Percentiles rank a stretch among this genome's conserved stretches.
phyloP scores from a whole-genome alignment of 2,329 filamentous ascomycete species.

The Penicillium sp. region DNA sequence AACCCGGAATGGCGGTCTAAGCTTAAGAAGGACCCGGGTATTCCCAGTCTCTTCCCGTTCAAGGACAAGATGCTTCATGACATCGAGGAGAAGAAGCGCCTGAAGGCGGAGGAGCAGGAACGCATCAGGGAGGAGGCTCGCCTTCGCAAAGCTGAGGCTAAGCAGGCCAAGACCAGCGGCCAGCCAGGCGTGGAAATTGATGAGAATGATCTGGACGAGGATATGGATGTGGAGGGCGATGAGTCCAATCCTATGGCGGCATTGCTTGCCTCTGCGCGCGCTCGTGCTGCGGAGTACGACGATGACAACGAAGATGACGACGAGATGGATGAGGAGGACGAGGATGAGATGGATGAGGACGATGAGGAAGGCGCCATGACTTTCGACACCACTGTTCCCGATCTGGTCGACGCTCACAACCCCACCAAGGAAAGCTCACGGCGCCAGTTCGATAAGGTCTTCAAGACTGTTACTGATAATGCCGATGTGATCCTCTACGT shows the following conservation, averaged over 20 bases:
- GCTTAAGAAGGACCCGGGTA: constrained; percentile 96
- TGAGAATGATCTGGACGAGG: constrained; percentile 53
- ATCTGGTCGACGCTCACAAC: constrained; percentile 34
- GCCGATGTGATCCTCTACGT: constrained; percentile 92
- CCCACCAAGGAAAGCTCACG: constrained; percentile 63
- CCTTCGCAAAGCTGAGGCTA: constrained; percentile 36
- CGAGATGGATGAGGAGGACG: constrained; percentile 53
- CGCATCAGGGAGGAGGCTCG: constrained; percentile 67
- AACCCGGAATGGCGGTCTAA: constrained; percentile 96
- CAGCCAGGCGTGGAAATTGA: constrained; percentile 31
- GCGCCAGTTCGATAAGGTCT: constrained; percentile 90
- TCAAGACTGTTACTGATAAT: constrained; percentile 86
- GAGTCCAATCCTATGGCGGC: constrained; percentile 59
- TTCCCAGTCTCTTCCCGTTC: constrained; percentile 95
- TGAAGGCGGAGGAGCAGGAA: constrained; percentile 76
- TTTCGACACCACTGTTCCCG: constrained; percentile 50
- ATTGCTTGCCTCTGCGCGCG: constrained; percentile 47
- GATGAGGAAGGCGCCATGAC: constrained; percentile 52
- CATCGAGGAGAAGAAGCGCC: constrained; percentile 81
- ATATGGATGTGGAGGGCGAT: constrained; percentile 54
- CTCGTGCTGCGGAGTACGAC: constrained; percentile 46
- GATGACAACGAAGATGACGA: constrained; percentile 56
- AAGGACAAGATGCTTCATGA: constrained; percentile 94
- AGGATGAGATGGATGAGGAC: constrained; percentile 59
- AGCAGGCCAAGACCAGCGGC: constrained; percentile 35